Evolutionary conservation across 805 yeast genomes (phyloP).

Genomic region (Candida arabinofermentans): DNA sequence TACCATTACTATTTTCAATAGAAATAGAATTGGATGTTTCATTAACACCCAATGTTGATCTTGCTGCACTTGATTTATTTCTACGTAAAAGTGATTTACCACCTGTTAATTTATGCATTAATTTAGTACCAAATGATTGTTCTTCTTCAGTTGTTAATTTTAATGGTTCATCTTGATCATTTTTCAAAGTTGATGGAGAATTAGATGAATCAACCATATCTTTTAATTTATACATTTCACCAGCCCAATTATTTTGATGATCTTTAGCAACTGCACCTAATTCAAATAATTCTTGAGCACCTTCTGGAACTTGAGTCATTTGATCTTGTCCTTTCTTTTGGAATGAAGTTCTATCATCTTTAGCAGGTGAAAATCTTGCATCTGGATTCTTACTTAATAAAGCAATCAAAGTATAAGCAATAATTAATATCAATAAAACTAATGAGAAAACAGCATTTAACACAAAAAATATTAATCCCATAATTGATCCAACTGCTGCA

Average conservation of each 20-base stretch:
- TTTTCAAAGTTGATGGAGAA: conserved; percentile 15
- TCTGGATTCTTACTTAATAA: conserved; percentile 81
- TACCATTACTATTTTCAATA: background rate
- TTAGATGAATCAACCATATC: conserved; percentile 30
- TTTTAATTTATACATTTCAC: conserved; percentile 51
- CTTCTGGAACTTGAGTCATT: conserved; percentile 24
- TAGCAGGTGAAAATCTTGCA: conserved; percentile 81
- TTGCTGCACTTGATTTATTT: conserved; percentile 11
- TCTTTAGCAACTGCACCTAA: conserved; percentile 81
- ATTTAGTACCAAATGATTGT: conserved; percentile 36
- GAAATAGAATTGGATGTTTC: background rate
- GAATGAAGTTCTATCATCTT: conserved; percentile 90
- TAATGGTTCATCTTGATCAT: conserved; percentile 24
- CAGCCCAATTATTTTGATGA: conserved; percentile 72
- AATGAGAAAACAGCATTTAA: conserved; percentile 86
- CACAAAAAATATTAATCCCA: conserved; percentile 90
- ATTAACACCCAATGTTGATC: background rate
- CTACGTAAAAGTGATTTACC: conserved; percentile 35
- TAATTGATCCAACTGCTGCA: conserved; percentile 70
- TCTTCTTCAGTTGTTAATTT: conserved; percentile 33
- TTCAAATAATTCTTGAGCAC: conserved; percentile 56
- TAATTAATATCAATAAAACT: conserved; percentile 63
- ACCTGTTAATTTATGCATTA: conserved; percentile 40
- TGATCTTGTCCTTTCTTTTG: conserved; percentile 36
- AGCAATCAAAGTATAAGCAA: conserved; percentile 61